phyloP scores from a whole-genome alignment of 306 rosid genomes.

The Crataegus laevigata region DNA sequence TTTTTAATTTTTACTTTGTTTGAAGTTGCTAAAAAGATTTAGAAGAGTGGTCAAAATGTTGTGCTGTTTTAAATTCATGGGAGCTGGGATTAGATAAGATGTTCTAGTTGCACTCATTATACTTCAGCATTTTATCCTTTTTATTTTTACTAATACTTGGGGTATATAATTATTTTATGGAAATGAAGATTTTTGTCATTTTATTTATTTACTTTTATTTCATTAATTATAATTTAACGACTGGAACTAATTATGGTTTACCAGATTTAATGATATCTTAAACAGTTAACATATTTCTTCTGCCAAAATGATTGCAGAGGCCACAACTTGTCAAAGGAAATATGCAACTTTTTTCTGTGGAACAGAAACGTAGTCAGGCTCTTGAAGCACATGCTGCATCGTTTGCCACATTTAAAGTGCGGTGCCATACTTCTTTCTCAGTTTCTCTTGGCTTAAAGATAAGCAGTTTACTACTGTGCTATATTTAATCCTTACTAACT shows the following conservation, averaged over 20 bases:
- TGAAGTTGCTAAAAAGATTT: background rate
- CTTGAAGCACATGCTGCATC: conserved; percentile 93
- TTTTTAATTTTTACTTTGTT: background rate
- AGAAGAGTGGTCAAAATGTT: background rate
- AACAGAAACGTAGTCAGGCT: conserved; percentile 81
- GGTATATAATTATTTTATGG: background rate
- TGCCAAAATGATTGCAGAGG: conserved; percentile 36
- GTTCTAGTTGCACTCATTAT: too few relatives aligned
- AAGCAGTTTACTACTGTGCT: conserved; percentile 9
- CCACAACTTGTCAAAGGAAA: conserved; percentile 83
- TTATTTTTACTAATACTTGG: background rate
- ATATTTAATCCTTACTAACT: conserved; percentile 1
- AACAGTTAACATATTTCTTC: background rate
- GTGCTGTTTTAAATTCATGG: background rate
- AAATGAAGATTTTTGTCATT: background rate
- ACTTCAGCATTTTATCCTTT: background rate
- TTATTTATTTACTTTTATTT: background rate
- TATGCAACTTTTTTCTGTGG: conserved; percentile 81
- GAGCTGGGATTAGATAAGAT: background rate
- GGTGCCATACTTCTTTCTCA: conserved; percentile 9
- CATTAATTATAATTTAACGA: background rate
- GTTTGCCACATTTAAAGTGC: conserved; percentile 58
- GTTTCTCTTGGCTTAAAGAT: conserved; percentile 6
- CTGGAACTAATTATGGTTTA: background rate
- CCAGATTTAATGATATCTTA: background rate